These are phyloP conservation scores for Pythium aquatile DNA, from an alignment of 352 stramenopile genomes.

Conservation along the genomic window DNA sequence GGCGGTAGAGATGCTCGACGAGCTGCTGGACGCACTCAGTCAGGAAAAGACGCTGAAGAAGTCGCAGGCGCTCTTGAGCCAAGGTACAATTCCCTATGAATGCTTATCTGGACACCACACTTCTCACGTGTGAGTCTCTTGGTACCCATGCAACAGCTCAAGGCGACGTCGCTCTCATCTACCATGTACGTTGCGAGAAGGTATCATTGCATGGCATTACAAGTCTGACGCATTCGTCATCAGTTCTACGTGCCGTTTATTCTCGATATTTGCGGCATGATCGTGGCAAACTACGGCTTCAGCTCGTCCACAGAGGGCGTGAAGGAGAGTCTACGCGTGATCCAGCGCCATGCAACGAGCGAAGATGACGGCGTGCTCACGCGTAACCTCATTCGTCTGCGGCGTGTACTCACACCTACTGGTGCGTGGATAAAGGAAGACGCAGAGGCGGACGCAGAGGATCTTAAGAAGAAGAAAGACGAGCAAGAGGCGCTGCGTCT, in stretches of 20 bases:
- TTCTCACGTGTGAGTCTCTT: background rate
- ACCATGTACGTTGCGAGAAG: conserved; percentile 25
- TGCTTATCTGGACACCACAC: background rate
- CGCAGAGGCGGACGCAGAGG: conserved; percentile 39
- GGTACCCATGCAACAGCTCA: conserved; percentile 26
- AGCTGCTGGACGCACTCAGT: conserved; percentile 46
- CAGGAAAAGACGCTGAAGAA: conserved; percentile 37
- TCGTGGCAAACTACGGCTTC: conserved; percentile 53
- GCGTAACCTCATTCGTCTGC: conserved; percentile 43
- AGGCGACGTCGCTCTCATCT: conserved; percentile 47
- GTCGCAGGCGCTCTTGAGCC: conserved; percentile 38
- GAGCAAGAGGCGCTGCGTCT: conserved; percentile 28
- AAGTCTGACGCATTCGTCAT: background rate
- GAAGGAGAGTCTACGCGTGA: conserved; percentile 43
- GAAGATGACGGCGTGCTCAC: conserved; percentile 43
- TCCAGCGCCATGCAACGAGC: conserved; percentile 27
- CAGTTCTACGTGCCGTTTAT: conserved; percentile 52
- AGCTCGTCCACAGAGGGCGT: conserved; percentile 41
- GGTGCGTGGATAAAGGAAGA: conserved; percentile 57
- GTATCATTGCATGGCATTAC: background rate
- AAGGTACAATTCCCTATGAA: conserved; percentile 24
- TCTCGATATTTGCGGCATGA: conserved; percentile 38
- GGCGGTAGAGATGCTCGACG: conserved; percentile 42
- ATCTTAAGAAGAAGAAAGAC: conserved; percentile 30
- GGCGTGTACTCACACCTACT: conserved; percentile 47